Evolutionary conservation across 176 grass and related monocot species (phyloP).

Genomic region (Avena atlantica): DNA sequence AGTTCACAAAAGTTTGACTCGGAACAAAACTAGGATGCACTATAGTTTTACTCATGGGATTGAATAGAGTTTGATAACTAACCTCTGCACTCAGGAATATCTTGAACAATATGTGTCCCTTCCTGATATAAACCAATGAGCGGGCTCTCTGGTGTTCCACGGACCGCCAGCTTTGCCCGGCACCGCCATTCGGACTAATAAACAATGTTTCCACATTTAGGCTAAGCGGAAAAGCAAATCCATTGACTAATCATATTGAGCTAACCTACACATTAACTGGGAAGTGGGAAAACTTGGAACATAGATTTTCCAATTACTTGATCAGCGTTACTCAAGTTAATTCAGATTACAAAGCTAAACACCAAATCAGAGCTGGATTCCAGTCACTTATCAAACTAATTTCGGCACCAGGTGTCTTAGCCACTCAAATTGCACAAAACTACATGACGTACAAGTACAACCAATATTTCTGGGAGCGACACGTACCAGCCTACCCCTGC

Average conservation of each 20-base stretch:
- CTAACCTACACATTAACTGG: neutral
- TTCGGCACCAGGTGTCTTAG: conserved; percentile 1
- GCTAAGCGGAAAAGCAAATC: neutral
- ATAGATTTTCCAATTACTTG: neutral
- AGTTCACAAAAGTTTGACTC: neutral
- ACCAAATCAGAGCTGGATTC: neutral
- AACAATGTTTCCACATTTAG: conserved; percentile 17
- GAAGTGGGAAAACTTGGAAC: neutral
- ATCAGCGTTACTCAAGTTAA: neutral
- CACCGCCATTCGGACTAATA: conserved; percentile 90
- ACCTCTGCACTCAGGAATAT: conserved; percentile 95
- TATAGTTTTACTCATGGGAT: neutral
- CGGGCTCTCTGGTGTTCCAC: conserved; percentile 71
- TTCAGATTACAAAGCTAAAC: neutral
- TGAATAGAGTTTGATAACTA: neutral
- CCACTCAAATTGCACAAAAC: neutral
- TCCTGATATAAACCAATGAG: conserved; percentile 91
- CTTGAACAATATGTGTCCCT: conserved; percentile 77
- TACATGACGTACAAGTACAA: neutral
- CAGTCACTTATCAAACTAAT: neutral
- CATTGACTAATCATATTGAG: neutral
- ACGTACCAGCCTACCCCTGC: conserved; percentile 75
- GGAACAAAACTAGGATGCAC: neutral
- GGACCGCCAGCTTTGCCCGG: conserved; percentile 88
- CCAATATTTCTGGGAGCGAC: neutral